Percentiles rank a stretch among this genome's conserved stretches.
Evolutionary conservation across 2,329 filamentous ascomycete species (phyloP).

Genomic region (Thelonectria discophora): DNA sequence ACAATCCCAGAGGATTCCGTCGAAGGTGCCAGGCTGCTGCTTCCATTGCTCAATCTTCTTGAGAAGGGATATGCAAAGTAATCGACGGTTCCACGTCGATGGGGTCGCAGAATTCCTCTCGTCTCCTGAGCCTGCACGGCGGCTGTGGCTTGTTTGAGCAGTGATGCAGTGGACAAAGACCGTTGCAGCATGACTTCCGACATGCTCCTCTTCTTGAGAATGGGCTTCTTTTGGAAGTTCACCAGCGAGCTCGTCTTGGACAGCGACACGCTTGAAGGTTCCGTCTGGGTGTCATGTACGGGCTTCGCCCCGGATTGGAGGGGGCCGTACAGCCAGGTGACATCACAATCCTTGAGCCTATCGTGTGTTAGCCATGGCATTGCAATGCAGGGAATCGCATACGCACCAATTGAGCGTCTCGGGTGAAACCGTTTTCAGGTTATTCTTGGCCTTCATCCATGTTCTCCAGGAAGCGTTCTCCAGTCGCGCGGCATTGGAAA

Average conservation of each 20-base stretch:
- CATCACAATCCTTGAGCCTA: slow-evolving; percentile 96
- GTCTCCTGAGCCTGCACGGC: slow-evolving; percentile 85
- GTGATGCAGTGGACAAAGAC: slow-evolving; percentile 86
- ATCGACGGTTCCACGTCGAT: slow-evolving; percentile 72
- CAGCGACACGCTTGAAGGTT: slow-evolving; percentile 53
- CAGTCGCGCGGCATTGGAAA: slow-evolving; percentile 81
- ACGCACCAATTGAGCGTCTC: slow-evolving; percentile 90
- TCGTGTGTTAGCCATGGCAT: slow-evolving; percentile 40
- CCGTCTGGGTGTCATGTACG: slow-evolving; percentile 56
- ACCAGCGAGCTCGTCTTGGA: slow-evolving; percentile 71
- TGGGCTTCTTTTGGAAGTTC: slow-evolving; percentile 79
- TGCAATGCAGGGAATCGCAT: background rate
- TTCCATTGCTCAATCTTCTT: slow-evolving; percentile 67
- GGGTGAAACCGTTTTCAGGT: slow-evolving; percentile 85
- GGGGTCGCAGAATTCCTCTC: slow-evolving; percentile 59
- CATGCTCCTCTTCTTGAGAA: slow-evolving; percentile 95
- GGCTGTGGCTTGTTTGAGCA: slow-evolving; percentile 88
- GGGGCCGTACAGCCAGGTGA: slow-evolving; percentile 97
- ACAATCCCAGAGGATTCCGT: slow-evolving; percentile 74
- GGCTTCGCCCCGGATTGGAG: slow-evolving; percentile 76
- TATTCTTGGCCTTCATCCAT: slow-evolving; percentile 93
- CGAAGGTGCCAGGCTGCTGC: slow-evolving; percentile 70
- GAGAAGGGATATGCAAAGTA: slow-evolving; percentile 72
- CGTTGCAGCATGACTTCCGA: slow-evolving; percentile 94
- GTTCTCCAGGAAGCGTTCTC: slow-evolving; percentile 98